Percentiles rank a stretch among this genome's conserved stretches.
These are phyloP conservation scores for Paracoccidioides brasiliensis DNA, from an alignment of 2,329 filamentous ascomycete genomes.

Conservation along the genomic window DNA sequence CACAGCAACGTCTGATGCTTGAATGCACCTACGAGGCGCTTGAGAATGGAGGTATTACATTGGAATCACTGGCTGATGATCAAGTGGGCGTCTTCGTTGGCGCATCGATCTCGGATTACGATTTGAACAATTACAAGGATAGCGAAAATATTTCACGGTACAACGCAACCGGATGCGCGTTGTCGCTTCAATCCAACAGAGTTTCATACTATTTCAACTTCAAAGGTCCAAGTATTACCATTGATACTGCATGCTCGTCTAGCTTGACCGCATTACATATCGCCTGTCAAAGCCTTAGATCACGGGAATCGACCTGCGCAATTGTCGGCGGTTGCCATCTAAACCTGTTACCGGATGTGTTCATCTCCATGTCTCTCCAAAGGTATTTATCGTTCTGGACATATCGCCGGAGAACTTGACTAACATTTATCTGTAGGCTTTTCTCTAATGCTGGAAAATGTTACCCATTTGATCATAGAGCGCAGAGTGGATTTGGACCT, in stretches of 20 bases:
- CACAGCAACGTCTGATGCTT: slow-evolving; percentile 36
- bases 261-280: slow-evolving; percentile 17
- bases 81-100: not conserved
- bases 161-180: slow-evolving; percentile 16
- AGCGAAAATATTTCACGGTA: slow-evolving; percentile 14
- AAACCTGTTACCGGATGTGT: slow-evolving; percentile 17
- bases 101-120: slow-evolving; percentile 16
- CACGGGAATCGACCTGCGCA: slow-evolving; percentile 15
- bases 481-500: slow-evolving; percentile 19
- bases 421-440: slow-evolving; percentile 7
- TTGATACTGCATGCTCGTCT: slow-evolving; percentile 20
- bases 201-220: slow-evolving; percentile 19
- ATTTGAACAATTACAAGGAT: slow-evolving; percentile 15
- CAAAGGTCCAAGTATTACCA: slow-evolving; percentile 17
- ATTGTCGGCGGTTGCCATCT: slow-evolving; percentile 17
- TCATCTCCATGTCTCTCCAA: slow-evolving; percentile 17
- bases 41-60: slow-evolving; percentile 1
- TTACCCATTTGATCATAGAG: slow-evolving; percentile 18
- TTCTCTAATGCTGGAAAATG: slow-evolving; percentile 17
- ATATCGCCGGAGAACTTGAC: not conserved
- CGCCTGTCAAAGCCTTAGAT: slow-evolving; percentile 16
- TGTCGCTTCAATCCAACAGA: slow-evolving; percentile 16
- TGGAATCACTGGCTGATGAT: not conserved
- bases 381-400: slow-evolving; percentile 10
- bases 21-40: slow-evolving; percentile 59